Percentiles rank a stretch among this genome's conserved stretches.
phyloP scores from a whole-genome alignment of 1,284 basidiomycete species.

The Cryptococcus wingfieldii region DNA sequence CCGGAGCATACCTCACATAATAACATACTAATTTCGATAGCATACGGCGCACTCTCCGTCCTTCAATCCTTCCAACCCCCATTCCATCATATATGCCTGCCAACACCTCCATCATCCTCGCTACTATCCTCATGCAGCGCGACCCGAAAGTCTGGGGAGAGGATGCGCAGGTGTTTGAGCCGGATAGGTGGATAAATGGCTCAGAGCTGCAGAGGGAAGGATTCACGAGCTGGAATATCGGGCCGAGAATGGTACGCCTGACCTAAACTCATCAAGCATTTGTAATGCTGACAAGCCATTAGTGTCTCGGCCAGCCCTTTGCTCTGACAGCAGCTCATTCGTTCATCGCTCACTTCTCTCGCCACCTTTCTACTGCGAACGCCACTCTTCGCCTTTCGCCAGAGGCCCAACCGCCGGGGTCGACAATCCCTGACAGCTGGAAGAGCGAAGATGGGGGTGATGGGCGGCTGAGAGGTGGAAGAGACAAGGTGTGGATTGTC shows the following conservation, averaged over 20 bases:
- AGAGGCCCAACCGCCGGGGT: slow-evolving; percentile 19
- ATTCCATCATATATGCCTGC: slow-evolving; percentile 29
- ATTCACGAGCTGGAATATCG: slow-evolving; percentile 34
- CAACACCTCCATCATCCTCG: slow-evolving; percentile 36
- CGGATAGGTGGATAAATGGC: slow-evolving; percentile 27
- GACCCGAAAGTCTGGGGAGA: slow-evolving; percentile 30
- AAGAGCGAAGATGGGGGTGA: slow-evolving; percentile 15
- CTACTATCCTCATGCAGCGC: slow-evolving; percentile 30
- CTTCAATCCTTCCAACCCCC: slow-evolving; percentile 29
- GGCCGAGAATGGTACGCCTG: slow-evolving; percentile 36
- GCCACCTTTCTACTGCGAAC: background rate
- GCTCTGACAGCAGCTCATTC: slow-evolving; percentile 29
- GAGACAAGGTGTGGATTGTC: slow-evolving; percentile 33
- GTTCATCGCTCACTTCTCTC: slow-evolving; percentile 25
- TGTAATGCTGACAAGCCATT: background rate
- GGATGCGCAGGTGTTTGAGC: slow-evolving; percentile 31
- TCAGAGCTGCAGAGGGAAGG: slow-evolving; percentile 21
- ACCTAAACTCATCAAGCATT: background rate
- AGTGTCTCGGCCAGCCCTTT: slow-evolving; percentile 40
- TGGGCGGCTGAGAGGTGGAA: slow-evolving; percentile 24
- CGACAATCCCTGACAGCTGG: slow-evolving; percentile 27
- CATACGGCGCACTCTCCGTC: slow-evolving; percentile 31
- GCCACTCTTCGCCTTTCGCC: slow-evolving; percentile 13
- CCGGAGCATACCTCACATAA: background rate
- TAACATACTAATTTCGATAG: slow-evolving; percentile 10